These are phyloP conservation scores for Russula dissimulans DNA, from an alignment of 768 basidiomycete genomes.

Conservation along the genomic window DNA sequence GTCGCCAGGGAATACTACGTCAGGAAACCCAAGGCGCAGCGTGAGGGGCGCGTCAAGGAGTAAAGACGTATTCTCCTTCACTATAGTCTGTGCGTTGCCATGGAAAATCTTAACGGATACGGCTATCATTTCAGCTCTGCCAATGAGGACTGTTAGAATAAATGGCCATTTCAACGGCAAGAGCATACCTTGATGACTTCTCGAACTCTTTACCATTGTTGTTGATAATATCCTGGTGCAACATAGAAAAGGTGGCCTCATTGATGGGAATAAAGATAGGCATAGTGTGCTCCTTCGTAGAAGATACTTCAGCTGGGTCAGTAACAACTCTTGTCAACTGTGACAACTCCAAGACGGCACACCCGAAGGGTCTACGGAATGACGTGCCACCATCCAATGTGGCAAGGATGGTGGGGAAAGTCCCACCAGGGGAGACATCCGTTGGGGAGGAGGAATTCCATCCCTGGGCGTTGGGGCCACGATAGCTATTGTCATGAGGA, in stretches of 20 bases:
- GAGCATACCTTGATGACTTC: constrained; percentile 63
- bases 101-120: constrained; percentile 81
- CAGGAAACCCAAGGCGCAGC: constrained; percentile 85
- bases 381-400: constrained; percentile 29
- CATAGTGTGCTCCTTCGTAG: constrained; percentile 72
- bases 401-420: background rate
- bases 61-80: constrained; percentile 76
- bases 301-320: constrained; percentile 54
- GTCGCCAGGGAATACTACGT: constrained; percentile 90
- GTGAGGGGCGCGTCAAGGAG: constrained; percentile 77
- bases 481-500: constrained; percentile 36
- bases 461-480: constrained; percentile 46
- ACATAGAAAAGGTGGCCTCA: constrained; percentile 81
- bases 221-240: constrained; percentile 91
- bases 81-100: constrained; percentile 66
- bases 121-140: constrained; percentile 78
- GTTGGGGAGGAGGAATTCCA: background rate
- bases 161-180: background rate
- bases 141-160: background rate
- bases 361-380: constrained; percentile 89
- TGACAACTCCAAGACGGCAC: constrained; percentile 81
- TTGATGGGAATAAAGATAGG: constrained; percentile 78
- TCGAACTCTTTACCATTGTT: constrained; percentile 71
- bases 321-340: constrained; percentile 60
- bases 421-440: constrained; percentile 2